Base-by-base conservation (phyloP, 768 basidiomycete species). In the Tulasnella sp. region DNA sequence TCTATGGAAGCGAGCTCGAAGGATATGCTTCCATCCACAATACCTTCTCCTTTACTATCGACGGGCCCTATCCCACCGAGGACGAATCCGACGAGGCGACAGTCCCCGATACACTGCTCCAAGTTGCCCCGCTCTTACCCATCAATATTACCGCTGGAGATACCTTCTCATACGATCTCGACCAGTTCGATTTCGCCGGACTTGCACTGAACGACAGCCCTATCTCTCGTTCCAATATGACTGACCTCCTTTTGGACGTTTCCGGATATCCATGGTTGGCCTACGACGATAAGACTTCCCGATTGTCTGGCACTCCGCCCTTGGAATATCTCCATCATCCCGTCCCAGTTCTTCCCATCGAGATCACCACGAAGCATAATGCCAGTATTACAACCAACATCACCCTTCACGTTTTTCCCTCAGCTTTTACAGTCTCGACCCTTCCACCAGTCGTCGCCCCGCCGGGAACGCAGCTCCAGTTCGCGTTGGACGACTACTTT, bases 1-100 rank as follows among this genome's bases (percentile, higher is more conserved):
- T 98, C 32, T 87, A 89, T 81, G 93, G 88, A 5, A 91, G 93
- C 69, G 93, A 95, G 81, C 86, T 89, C 80, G 86, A 88, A 81
- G 94, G 93, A 7, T 94, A 91, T 81, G 89, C 89, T 15, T 91
- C 92, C 51, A 84, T 85, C 11, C 84, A 83, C 23, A 83, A 91
- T 32, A 79, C 57, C 20, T 85, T 87, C 13, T 95, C 97, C 83
- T 86, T 88, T 81, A 81, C 96, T 42, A 86, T 91, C 72, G 85
- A 95, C 44, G 89, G 93, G 2, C 51, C 51, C 51, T 55, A 55
- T 55, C 51, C 51, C 5, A 83, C 85, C 26, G 90, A 23, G 13
- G 32, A 55, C 18, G 46, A 13, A 5, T 18, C 46, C 42, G 74
- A 48, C 44, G n/a, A 55, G n/a, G 9, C 35, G 44, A 4, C 42